A percentile compares a stretch with the other conserved stretches of the same genome.
These are phyloP conservation scores for Fusarium robinianum DNA, from an alignment of 2,329 filamentous ascomycete genomes.

Conservation along the genomic window DNA sequence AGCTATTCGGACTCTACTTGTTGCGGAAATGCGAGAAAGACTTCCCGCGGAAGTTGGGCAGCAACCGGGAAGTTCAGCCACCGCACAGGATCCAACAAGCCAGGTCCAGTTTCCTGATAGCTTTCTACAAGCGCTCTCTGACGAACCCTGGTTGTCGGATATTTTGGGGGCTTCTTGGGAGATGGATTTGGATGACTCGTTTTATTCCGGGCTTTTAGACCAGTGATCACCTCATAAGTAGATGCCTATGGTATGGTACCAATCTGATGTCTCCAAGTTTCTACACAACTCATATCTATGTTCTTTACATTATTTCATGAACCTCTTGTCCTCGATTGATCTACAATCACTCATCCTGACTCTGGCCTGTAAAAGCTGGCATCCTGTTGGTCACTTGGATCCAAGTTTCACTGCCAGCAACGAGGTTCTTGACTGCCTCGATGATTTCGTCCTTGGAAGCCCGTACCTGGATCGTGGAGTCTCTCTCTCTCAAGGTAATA, in stretches of 20 bases:
- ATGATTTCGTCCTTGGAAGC: conserved; percentile 78
- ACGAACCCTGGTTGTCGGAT: conserved; percentile 20
- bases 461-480: conserved; percentile 87
- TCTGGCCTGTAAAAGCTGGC: not conserved
- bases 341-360: not conserved
- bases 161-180: conserved; percentile 6
- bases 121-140: conserved; percentile 4
- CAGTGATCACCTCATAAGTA: too few species aligned
- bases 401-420: conserved; percentile 57
- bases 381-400: conserved; percentile 56
- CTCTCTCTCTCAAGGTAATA: conserved; percentile 85
- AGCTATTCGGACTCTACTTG: conserved; percentile 19
- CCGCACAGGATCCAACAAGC: too few species aligned
- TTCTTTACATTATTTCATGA: too few species aligned
- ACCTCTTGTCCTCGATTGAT: too few species aligned
- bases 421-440: conserved; percentile 65
- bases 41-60: not conserved
- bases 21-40: conserved; percentile 11
- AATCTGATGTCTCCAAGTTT: too few species aligned
- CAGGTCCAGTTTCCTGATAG: conserved; percentile 1
- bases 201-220: too few species aligned
- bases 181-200: not conserved
- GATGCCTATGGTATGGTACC: too few species aligned
- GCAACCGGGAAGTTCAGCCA: not conserved
- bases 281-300: too few species aligned